Base-by-base conservation (phyloP, 129 eudicot genomes). In the Solidago caesia region DNA sequence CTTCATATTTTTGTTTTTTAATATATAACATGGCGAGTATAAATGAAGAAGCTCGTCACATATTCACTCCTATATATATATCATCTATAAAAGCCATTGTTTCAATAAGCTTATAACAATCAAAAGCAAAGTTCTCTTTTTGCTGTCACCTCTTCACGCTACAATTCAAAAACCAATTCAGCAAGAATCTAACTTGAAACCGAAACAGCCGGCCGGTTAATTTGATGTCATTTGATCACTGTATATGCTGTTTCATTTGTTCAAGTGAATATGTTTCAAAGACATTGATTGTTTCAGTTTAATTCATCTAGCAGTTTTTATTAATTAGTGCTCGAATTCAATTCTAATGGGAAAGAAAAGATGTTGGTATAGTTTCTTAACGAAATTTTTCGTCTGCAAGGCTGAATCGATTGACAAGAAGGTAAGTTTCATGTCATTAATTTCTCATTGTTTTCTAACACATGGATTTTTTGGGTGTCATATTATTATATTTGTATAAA, bases 341-440 rank as follows among this genome's bases (percentile, higher is more conserved):
- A 16, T 21, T 76, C 45, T 16, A 8, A 87, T 92, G 98, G 89
- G 88, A 59, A 89, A 89, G 92, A 87, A 81, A 67, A 80, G 75
- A 59, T 33, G 80, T 61, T 92, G 91, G 94, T 75, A 82, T 77
- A 65, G 85, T 52, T 82, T 83, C 65, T 83, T 89, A 63, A 89
- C 84, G 70, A 84, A 87, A 69, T 72, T 92, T 14, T 81, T 92
- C 73, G 61, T 68, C 68, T 79, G 88, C 70, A 88, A 85, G 75
- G 39, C 88, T 21, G 83, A 89, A 74, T 70, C 82, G 4, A 80
- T 62, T 67, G 73, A 83, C 52, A 72, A 87, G 46, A 86, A 85
- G 87, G 96, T 84, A 62, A 48, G 70, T 59, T 75, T 53, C 25
- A 46, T 11, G 9, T 11, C 39, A 21, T 9, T 5, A 21, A 21